Conservation (phyloP, 176 grass and related monocot genomes). For the Cenchrus purpureus region DNA sequence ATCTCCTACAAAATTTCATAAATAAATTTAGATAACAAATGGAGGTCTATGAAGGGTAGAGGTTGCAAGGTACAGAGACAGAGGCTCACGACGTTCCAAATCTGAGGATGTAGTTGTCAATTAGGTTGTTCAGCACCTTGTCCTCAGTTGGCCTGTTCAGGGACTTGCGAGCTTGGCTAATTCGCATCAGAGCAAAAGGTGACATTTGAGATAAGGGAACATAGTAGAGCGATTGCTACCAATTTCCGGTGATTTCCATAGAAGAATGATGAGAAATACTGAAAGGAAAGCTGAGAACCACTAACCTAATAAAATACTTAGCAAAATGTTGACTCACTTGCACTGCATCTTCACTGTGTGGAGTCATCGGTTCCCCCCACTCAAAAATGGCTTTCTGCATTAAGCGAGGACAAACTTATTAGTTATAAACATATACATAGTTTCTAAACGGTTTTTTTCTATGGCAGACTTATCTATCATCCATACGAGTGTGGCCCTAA, state of each 20-base stretch:
- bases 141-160: constrained; percentile 60
- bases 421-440: not conserved
- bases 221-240: not conserved
- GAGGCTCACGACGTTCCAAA: constrained; percentile 26
- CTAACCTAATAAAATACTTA: constrained; percentile 89
- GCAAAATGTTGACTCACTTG: constrained; percentile 75
- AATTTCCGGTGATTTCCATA: not conserved
- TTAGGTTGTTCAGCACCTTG: constrained; percentile 67
- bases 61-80: not conserved
- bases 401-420: not conserved
- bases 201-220: not conserved
- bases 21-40: not conserved
- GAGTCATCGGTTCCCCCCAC: constrained; percentile 72
- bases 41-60: not conserved
- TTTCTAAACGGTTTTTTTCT: not conserved
- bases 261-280: not conserved
- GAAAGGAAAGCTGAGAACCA: not conserved
- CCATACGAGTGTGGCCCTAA: not conserved
- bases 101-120: constrained; percentile 65
- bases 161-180: constrained; percentile 33
- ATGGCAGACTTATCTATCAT: not conserved
- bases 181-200: not conserved
- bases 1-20: constrained; percentile 46
- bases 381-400: constrained; percentile 94
- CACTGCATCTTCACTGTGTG: constrained; percentile 82